Conservation (phyloP, 345 rosid genomes). For the Lepidium sativum region DNA sequence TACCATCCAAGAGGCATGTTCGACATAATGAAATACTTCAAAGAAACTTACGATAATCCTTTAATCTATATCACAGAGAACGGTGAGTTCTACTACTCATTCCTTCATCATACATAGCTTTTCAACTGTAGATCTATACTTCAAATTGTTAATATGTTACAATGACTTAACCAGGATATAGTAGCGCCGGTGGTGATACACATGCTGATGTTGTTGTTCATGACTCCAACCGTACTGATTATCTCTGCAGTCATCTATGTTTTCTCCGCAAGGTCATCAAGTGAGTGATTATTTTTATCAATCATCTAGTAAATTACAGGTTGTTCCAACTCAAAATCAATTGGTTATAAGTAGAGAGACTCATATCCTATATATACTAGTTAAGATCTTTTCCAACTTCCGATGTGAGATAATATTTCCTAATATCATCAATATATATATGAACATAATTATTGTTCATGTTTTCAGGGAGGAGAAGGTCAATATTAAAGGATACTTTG, state of each 20-base stretch:
- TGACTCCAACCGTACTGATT: conserved; percentile 9
- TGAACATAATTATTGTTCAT: background rate
- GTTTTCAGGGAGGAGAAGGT: background rate
- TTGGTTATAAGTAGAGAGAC: too few relatives aligned
- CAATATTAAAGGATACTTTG: conserved; percentile 17
- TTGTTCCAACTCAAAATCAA: too few relatives aligned
- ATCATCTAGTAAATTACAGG: too few relatives aligned
- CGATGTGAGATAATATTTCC: too few relatives aligned
- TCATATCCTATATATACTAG: too few relatives aligned
- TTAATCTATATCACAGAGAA: conserved; percentile 13
- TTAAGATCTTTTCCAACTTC: too few relatives aligned
- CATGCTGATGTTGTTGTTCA: background rate
- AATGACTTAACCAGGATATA: background rate
- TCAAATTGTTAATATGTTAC: background rate
- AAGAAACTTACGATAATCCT: background rate
- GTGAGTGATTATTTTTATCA: background rate
- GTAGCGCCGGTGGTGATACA: background rate
- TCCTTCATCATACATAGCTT: too few relatives aligned
- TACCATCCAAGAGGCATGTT: conserved; percentile 18
- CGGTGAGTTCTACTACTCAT: background rate
- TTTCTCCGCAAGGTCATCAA: conserved; percentile 10
- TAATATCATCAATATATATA: too few relatives aligned
- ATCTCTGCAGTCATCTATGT: conserved; percentile 21
- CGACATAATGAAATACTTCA: too few relatives aligned
- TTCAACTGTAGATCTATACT: background rate